Conservation (phyloP, 768 basidiomycete genomes). For the Tephrocybe rancida region DNA sequence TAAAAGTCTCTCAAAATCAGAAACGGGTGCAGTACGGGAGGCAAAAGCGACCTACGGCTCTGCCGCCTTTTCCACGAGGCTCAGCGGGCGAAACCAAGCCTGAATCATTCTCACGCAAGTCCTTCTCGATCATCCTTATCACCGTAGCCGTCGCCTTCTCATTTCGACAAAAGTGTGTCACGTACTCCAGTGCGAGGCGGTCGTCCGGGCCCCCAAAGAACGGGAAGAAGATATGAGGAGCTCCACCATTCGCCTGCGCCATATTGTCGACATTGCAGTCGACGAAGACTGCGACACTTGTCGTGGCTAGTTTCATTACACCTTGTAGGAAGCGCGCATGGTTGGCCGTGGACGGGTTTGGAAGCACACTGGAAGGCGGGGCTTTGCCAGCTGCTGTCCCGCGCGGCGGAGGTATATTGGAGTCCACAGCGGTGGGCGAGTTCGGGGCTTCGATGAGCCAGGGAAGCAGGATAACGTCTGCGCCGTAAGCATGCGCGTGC, state of each 20-base stretch:
- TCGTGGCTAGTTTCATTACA: slow-evolving; percentile 69
- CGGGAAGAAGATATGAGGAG: slow-evolving; percentile 79
- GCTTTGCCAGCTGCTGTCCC: neutral
- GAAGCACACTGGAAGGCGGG: slow-evolving; percentile 8
- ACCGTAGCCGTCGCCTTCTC: slow-evolving; percentile 72
- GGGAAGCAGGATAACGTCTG: slow-evolving; percentile 81
- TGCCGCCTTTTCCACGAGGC: too few relatives aligned
- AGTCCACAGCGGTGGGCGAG: too few relatives aligned
- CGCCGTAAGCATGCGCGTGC: slow-evolving; percentile 56
- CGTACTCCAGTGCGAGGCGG: slow-evolving; percentile 81
- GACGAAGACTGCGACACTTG: slow-evolving; percentile 83
- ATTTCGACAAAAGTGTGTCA: slow-evolving; percentile 79
- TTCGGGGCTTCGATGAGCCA: slow-evolving; percentile 52
- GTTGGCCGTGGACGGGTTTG: slow-evolving; percentile 48
- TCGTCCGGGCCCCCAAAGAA: slow-evolving; percentile 97
- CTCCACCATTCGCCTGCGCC: slow-evolving; percentile 22
- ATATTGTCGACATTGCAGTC: slow-evolving; percentile 50
- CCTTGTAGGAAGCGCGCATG: slow-evolving; percentile 85
- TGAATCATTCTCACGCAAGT: slow-evolving; percentile 19
- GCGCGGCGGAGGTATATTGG: neutral
- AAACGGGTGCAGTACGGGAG: too few relatives aligned
- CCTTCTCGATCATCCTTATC: slow-evolving; percentile 59
- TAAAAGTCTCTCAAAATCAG: too few relatives aligned
- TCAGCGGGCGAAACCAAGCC: too few relatives aligned
- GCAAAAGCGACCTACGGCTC: too few relatives aligned